A percentile compares a stretch with the other conserved stretches of the same genome.
phyloP scores from a whole-genome alignment of 768 basidiomycete genomes.

The Gloeostereum incarnatum region DNA sequence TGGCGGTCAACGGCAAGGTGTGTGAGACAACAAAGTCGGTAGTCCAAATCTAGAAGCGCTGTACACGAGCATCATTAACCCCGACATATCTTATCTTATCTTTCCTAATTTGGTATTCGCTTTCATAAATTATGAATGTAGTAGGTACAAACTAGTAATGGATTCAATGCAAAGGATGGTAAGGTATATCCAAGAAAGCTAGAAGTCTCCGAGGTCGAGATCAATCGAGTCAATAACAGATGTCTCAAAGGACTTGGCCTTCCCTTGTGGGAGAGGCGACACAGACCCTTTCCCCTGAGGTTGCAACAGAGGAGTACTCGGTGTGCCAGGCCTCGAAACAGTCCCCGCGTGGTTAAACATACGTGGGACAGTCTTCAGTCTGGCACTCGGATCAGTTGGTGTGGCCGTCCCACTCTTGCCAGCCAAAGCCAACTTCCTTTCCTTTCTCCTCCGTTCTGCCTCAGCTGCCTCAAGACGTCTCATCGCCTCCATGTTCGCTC shows the following conservation, averaged over 20 bases:
- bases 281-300: constrained; percentile 13
- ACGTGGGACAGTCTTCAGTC: constrained; percentile 57
- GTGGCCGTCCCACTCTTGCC: constrained; percentile 25
- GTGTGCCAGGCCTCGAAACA: constrained; percentile 36
- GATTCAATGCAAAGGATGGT: too few relatives aligned
- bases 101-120: too few relatives aligned
- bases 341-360: constrained; percentile 22
- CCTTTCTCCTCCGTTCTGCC: constrained; percentile 59
- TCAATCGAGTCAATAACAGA: constrained; percentile 59
- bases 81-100: too few relatives aligned
- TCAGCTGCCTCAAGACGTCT: constrained; percentile 66
- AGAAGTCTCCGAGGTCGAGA: constrained; percentile 76
- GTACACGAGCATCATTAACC: too few relatives aligned
- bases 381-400: constrained; percentile 53
- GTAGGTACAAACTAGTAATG: too few relatives aligned
- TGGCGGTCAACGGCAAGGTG: constrained; percentile 19
- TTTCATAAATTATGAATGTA: too few relatives aligned
- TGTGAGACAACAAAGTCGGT: too few relatives aligned
- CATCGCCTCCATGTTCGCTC: constrained; percentile 73
- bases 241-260: constrained; percentile 40
- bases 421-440: constrained; percentile 44
- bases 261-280: constrained; percentile 19
- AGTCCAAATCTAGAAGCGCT: too few relatives aligned
- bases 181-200: too few relatives aligned
- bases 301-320: constrained; percentile 22